Base-by-base conservation (phyloP, 2,329 filamentous ascomycete species). In the Leptographium radiaticola region DNA sequence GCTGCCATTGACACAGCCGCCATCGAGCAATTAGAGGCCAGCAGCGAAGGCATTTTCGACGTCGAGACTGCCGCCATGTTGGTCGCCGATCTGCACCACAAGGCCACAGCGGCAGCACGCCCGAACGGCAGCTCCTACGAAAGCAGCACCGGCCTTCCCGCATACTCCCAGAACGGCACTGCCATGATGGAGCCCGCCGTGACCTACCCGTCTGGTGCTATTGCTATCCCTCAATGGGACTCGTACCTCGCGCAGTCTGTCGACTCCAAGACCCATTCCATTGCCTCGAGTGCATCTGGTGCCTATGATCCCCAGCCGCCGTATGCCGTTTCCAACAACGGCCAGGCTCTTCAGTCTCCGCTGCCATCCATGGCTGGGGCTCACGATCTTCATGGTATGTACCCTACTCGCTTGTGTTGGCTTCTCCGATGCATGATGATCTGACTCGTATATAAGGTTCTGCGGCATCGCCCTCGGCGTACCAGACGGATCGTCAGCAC, bases 1-100 rank as follows among this genome's bases (percentile, higher is more conserved):
- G 80, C 84, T 58, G 81, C 59, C 48, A 58, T 95, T 62, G 93
- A 97, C 66, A 83, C 89, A 49, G 83, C 88, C 48, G 85, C 88
- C 54, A 74, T 96, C 63, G 90, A 96, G 71, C 89, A 95, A 70
- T 89, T 97, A 65, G 89, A 95, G 70, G 87, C 86, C 64, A 87
- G 84, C 71, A 87, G 84, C 68, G 91, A 96, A 68, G 86, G 84
- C 67, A 86, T 91, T 71, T 90, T 96, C 66, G 93, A 96, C 68
- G 86, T 96, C 65, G 91, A 98, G 76, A 89, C 91, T 63, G 93
- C 93, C 62, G 93, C 93, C 62, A 96, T 97, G 89, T 81, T 98
- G 68, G 94, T 98, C 75, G 93, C 91, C 67, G 90, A 97, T 72
- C 86, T 97, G 67, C 91, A 95, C 72, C 89, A 96, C 75, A 96